Evolutionary conservation across 139 green algal species (phyloP), one percentile per base, ranked within the genome.

Genomic region (Ettlia oleoabundans): DNA sequence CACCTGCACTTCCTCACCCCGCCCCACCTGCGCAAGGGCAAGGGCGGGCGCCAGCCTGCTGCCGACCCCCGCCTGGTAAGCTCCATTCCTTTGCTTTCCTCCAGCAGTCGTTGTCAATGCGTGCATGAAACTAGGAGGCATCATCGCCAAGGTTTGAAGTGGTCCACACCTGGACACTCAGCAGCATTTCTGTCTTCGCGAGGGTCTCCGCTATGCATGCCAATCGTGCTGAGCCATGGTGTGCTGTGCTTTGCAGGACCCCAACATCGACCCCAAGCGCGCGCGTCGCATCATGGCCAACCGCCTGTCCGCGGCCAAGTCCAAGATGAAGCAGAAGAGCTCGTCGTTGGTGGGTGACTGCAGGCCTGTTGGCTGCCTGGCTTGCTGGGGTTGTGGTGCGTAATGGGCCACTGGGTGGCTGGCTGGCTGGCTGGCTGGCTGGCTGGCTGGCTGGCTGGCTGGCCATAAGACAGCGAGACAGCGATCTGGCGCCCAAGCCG

Each of bases 211-310:
- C n/a, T n/a, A n/a, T 26, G 33, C 33, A 24, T 53, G 1, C 66
- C 37, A 1, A 28, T 6, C 24, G 3, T 15, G 32, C 65, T 33
- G 55, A 28, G 22, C 67, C 67, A 9, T 1, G 35, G 22, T 3
- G 2, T 58, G 1, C 42, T n/a, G 40, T 22, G 1, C 24, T 47
- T 43, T 33, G 51, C 74, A 76, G 64, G 92, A 97, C 84, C 93
- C 94, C 30, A 84, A 63, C 55, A 92, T 97, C 2, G 91, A 96
- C 71, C 92, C 92, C 22, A 93, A 93, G 78, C 89, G 88, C 37
- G 93, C 92, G 10, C 81, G 75, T 71, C 86, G 94, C 69, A 97
- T 97, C 84, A 84, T 97, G 70, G 89, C 92, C 71, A 97, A 97
- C 88, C 82, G 87, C 40, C 73, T 93, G 6, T 82, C 43, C 52